These are phyloP conservation scores for Cercospora brassicicola DNA, from an alignment of 2,329 filamentous ascomycete genomes.

Conservation along the genomic window DNA sequence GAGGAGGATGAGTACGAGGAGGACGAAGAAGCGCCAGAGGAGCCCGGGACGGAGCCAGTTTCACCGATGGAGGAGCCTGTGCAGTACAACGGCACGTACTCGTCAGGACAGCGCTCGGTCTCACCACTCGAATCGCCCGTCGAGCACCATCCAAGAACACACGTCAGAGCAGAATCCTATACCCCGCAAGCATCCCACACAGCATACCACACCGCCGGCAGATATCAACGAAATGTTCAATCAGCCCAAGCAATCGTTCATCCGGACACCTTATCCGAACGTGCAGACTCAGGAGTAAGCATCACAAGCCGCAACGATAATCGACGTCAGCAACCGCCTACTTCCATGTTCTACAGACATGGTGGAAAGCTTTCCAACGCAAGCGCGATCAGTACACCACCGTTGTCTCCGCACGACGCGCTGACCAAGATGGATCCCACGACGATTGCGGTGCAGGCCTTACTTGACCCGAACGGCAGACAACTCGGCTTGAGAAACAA, in stretches of 20 bases:
- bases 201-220: slow-evolving; percentile 4
- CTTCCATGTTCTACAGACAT: slow-evolving; percentile 21
- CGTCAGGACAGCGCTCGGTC: slow-evolving; percentile 10
- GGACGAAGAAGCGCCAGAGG: background rate
- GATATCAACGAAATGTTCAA: background rate
- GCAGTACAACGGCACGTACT: slow-evolving; percentile 2
- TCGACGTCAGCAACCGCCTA: slow-evolving; percentile 30
- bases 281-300: slow-evolving; percentile 38
- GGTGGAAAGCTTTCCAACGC: slow-evolving; percentile 10
- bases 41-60: background rate
- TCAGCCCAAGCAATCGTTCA: slow-evolving; percentile 8
- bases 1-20: slow-evolving; percentile 8
- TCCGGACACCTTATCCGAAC: slow-evolving; percentile 28
- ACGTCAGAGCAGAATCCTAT: slow-evolving; percentile 15
- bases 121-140: slow-evolving; percentile 6
- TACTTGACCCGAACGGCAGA: slow-evolving; percentile 43
- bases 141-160: slow-evolving; percentile 5
- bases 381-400: slow-evolving; percentile 18
- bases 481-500: slow-evolving; percentile 56
- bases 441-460: slow-evolving; percentile 41
- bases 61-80: slow-evolving; percentile 13
- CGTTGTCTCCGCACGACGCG: slow-evolving; percentile 22
- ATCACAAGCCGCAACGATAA: slow-evolving; percentile 30
- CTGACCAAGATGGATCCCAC: slow-evolving; percentile 41
- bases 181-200: slow-evolving; percentile 6